Base-by-base conservation (phyloP, 768 basidiomycete species). In the Melanogaster broomeanus region DNA sequence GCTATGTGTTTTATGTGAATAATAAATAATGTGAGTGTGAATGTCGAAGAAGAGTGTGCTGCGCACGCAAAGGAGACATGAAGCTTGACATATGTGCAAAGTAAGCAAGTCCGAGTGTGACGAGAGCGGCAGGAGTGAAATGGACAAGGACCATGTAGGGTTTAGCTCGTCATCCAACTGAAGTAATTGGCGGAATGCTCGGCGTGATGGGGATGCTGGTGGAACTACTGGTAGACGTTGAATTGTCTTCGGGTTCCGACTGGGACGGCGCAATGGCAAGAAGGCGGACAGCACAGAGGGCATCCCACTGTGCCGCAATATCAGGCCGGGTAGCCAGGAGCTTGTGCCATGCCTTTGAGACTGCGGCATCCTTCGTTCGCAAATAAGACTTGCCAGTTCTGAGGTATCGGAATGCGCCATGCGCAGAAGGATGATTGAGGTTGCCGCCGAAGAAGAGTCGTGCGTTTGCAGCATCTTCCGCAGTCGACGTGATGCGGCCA, bases 401-500 rank as follows among this genome's bases (percentile, higher is more conserved):
- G 25, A 15, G 19, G 24, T 61, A 59, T 3, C 16, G 35, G 40
- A 58, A 61, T 24, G 41, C 49, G 3, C 41, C 49, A 2, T 37
- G 27, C 3, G 59, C 47, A 15, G 39, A 24, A 3, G 51, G 42
- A 25, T 42, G 42, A 21, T 40, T 31, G 1, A 61, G 49, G 42
- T 58, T 35, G 11, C 30, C 39, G 6, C 28, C 41, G 39, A 58
- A 61, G 43, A 56, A 58, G 22, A 21, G 8, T n/a, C 42, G 51
- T 2, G 60, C 57, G 9, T 48, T 45, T 0, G 19, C 39, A 15
- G 55, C 55, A 15, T 61, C 55, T 6, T 27, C 19, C 3, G n/a
- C 31, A 42, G 48, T 19, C 13, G 22, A 30, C 6, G 25, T 18
- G 16, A 19, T 35, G 9, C 47, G 45, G 11, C 21, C 16, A 6